A percentile compares a stretch with the other conserved stretches of the same genome.
These are phyloP conservation scores for Mycena kentingensis DNA, from an alignment of 768 basidiomycete species.

Conservation along the genomic window DNA sequence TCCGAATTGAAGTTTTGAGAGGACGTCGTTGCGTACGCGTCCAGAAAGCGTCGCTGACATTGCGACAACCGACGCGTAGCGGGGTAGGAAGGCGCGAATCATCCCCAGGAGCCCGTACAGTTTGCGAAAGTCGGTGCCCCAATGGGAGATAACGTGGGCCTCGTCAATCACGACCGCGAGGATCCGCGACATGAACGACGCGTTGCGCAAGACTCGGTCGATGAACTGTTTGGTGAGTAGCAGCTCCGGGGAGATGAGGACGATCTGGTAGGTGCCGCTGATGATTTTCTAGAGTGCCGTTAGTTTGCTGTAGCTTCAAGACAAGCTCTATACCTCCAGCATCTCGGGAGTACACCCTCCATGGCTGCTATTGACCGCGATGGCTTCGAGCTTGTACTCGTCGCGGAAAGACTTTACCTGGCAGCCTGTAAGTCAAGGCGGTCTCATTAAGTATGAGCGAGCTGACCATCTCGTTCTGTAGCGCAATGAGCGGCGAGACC, in stretches of 20 bases:
- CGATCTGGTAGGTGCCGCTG: too few species aligned
- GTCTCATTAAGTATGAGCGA: conserved; percentile 14
- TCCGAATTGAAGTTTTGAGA: conserved; percentile 30
- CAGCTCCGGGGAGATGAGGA: not conserved
- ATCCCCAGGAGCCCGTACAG: conserved; percentile 31
- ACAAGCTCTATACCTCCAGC: conserved; percentile 33
- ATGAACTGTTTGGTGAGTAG: not conserved
- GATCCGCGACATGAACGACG: not conserved
- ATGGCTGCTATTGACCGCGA: conserved; percentile 34
- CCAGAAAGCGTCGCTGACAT: conserved; percentile 37
- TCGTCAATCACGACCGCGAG: conserved; percentile 25
- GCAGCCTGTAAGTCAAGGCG: not conserved
- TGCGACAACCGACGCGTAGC: conserved; percentile 32
- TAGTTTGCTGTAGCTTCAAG: too few species aligned
- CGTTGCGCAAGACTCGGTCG: too few species aligned
- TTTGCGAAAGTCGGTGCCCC: conserved; percentile 38
- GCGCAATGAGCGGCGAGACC: conserved; percentile 40
- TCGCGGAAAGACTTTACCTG: conserved; percentile 34
- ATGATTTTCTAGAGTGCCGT: too few species aligned
- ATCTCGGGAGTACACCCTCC: conserved; percentile 29
- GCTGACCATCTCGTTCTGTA: conserved; percentile 41
- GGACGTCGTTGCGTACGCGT: conserved; percentile 29
- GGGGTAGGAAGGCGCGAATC: conserved; percentile 33
- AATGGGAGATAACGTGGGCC: conserved; percentile 40
- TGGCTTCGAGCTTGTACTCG: conserved; percentile 33